Percentiles rank a stretch among this genome's conserved stretches.
phyloP scores from a whole-genome alignment of 2,329 filamentous ascomycete genomes.

The Colletotrichum incanum region DNA sequence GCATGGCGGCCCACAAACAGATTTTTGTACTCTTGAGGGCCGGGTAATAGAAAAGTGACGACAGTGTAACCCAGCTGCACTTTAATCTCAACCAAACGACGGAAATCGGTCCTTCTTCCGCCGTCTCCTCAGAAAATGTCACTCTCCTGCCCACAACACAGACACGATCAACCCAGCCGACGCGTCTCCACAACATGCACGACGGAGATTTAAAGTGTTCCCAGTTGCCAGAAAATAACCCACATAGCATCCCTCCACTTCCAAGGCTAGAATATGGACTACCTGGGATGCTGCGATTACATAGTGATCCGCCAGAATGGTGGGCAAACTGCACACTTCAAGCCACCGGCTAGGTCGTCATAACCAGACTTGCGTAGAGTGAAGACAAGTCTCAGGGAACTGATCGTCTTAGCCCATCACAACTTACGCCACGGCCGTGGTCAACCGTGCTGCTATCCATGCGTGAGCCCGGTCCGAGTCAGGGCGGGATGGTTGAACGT shows the following conservation, averaged over 20 bases:
- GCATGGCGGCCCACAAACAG: neutral
- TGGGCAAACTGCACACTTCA: neutral
- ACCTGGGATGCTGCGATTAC: neutral
- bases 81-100: no score
- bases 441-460: neutral
- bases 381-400: neutral
- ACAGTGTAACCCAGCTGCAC: neutral
- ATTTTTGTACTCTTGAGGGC: neutral
- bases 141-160: neutral
- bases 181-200: slow-evolving; percentile 7
- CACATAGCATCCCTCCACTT: slow-evolving; percentile 1
- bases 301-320: neutral
- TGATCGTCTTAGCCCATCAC: neutral
- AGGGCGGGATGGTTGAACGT: neutral
- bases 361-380: neutral
- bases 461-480: neutral
- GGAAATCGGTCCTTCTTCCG: neutral
- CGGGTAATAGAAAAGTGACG: neutral
- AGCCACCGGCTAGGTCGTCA: neutral
- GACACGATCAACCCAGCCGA: neutral
- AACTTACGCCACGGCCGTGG: neutral
- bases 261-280: neutral
- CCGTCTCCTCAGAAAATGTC: neutral
- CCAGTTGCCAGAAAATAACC: neutral
- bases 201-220: neutral